Base-by-base conservation (phyloP, 352 stramenopile species). In the Phytopythium litorale region DNA sequence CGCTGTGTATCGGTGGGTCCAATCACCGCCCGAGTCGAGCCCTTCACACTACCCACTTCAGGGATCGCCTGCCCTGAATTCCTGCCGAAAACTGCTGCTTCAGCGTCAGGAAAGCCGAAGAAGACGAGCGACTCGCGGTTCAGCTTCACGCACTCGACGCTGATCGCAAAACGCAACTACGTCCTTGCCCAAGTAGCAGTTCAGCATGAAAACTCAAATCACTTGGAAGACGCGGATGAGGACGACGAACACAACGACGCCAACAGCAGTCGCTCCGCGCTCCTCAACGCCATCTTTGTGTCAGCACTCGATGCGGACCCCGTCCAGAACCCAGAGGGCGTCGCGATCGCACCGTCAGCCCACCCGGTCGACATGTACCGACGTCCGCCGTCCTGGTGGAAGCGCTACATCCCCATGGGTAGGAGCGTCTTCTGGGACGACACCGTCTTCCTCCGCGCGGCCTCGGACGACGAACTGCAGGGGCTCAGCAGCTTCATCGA, bases 361-460 rank as follows among this genome's bases (percentile, higher is more conserved):
- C 79, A 89, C 33, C 74, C 77, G 1, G 37, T 87, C 6, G 63
- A 70, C 25, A 77, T 66, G 58, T 78, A 70, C 23, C 71, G 54
- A 21, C 74, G 77, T 1, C 79, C 78, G 42, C 82, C 82, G 30
- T 38, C 59, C 0, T 91, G 84, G 82, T 91, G 84, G 82, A 28
- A 30, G 1, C 40, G 60, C 13, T 93, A 87, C 70, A 62, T 91
- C 7, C 76, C 78, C 18, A 87, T 88, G 79, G 80, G 79, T 7
- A 71, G 63, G 16, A 42, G 57, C 1, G 80, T 89, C 48, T 93
- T 93, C 68, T 93, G 81, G 81, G 75, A 89, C 58, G 78, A 91
- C 60, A 77, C 73, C 1, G 76, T 91, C 23, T 66, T 67, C 42
- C 75, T 93, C 55, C 71, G 71, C 53, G 66, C 75, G 18, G 67